Conservation (phyloP, 208 protist species). For the Vickermania spadyakhi region DNA sequence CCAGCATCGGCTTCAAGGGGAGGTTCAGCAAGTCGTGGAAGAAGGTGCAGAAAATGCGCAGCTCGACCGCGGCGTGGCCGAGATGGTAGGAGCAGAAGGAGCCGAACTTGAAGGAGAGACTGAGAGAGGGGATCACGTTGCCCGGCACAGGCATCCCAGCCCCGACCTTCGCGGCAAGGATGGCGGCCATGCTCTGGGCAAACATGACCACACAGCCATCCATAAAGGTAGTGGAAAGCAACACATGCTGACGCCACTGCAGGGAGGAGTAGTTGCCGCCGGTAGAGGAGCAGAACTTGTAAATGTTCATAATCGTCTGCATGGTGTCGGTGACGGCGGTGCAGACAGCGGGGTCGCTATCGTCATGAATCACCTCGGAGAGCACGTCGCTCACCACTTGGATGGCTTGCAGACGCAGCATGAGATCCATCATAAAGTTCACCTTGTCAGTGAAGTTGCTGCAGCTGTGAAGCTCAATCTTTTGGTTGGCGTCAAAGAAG, state of each 20-base stretch:
- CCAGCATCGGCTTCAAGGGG: constrained; percentile 47
- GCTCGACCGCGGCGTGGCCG: constrained; percentile 35
- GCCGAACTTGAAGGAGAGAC: constrained; percentile 67
- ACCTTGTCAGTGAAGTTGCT: constrained; percentile 84
- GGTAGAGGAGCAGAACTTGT: constrained; percentile 42
- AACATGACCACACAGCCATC: constrained; percentile 65
- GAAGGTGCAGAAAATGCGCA: constrained; percentile 72
- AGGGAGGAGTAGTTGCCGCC: constrained; percentile 35
- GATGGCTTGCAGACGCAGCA: constrained; percentile 77
- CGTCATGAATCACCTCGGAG: background rate
- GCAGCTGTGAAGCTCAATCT: constrained; percentile 72
- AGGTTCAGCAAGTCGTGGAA: constrained; percentile 75
- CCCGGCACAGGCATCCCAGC: constrained; percentile 16
- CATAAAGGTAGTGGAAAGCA: constrained; percentile 79
- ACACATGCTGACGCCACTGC: constrained; percentile 86
- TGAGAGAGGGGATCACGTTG: constrained; percentile 63
- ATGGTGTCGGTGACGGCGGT: constrained; percentile 70
- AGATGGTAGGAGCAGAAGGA: constrained; percentile 82
- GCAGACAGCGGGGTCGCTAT: constrained; percentile 32
- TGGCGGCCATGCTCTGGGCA: constrained; percentile 38
- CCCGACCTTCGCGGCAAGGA: constrained; percentile 30
- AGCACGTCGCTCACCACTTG: constrained; percentile 84
- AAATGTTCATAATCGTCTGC: constrained; percentile 89
- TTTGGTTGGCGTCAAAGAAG: constrained; percentile 60
- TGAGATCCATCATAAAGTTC: constrained; percentile 74